phyloP scores from a whole-genome alignment of 1,139 yeast species.

The Debaryomycetaceae sp. region DNA sequence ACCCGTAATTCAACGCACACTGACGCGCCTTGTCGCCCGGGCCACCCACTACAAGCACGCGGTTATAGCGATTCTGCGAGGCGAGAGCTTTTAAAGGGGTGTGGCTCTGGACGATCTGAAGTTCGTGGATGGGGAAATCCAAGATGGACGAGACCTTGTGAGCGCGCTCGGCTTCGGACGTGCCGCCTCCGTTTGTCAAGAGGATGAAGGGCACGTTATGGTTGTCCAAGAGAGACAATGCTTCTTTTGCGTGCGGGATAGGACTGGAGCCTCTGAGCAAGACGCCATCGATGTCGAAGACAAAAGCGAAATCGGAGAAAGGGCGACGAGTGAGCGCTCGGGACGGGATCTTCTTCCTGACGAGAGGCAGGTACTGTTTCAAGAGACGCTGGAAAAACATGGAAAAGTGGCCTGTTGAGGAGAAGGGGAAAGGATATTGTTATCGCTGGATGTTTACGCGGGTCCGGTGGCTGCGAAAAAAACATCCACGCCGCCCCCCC shows the following conservation, averaged over 20 bases:
- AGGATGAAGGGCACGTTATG: conserved; percentile 68
- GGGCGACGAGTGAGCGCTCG: neutral
- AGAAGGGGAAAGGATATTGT: no score
- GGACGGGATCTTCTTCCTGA: no score
- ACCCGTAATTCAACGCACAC: conserved; percentile 76
- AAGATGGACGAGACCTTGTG: conserved; percentile 43
- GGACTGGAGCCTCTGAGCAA: conserved; percentile 64
- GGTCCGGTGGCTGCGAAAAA: no score
- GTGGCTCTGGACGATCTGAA: conserved; percentile 80
- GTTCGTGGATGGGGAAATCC: conserved; percentile 38
- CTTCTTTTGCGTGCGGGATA: conserved; percentile 56
- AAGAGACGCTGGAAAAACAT: no score
- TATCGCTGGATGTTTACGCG: no score
- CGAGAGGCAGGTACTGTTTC: no score
- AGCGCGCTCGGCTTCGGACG: conserved; percentile 53
- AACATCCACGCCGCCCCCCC: no score
- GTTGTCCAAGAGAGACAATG: conserved; percentile 46
- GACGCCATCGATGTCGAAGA: conserved; percentile 81
- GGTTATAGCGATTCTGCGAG: conserved; percentile 27
- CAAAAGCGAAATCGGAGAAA: conserved; percentile 16
- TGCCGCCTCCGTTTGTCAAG: conserved; percentile 92
- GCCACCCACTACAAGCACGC: conserved; percentile 81
- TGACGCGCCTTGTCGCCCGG: conserved; percentile 55
- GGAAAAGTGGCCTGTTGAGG: no score
- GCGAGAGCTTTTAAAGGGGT: conserved; percentile 73